Percentiles rank a stretch among this genome's conserved stretches.
These are phyloP conservation scores for Talaromyces sp. DNA, from an alignment of 2,329 filamentous ascomycete species.

Conservation along the genomic window DNA sequence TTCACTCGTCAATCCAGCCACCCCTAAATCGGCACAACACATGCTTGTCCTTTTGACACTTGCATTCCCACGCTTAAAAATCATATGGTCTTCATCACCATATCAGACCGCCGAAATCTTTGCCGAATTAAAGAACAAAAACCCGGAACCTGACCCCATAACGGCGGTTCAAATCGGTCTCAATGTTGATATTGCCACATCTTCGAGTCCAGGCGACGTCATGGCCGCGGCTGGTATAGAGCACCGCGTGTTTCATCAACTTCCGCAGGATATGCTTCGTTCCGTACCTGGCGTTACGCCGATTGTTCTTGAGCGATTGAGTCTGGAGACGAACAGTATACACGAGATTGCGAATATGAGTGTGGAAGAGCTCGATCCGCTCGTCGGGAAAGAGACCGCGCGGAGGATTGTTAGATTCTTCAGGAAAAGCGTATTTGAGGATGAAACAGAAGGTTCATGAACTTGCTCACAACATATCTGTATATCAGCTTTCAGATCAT, in stretches of 20 bases:
- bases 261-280: conserved; percentile 86
- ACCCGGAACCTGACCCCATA: conserved; percentile 85
- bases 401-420: conserved; percentile 80
- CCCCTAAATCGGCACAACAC: conserved; percentile 75
- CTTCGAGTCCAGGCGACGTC: conserved; percentile 45
- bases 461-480: not conserved
- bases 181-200: conserved; percentile 49
- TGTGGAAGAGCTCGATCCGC: conserved; percentile 64
- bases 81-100: conserved; percentile 90
- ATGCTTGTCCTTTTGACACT: conserved; percentile 90
- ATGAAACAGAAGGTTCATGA: conserved; percentile 19
- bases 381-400: conserved; percentile 75
- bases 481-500: not conserved
- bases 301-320: conserved; percentile 70
- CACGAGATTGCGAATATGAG: conserved; percentile 81
- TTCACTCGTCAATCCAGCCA: conserved; percentile 59
- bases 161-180: conserved; percentile 80
- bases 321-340: conserved; percentile 71
- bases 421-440: conserved; percentile 59
- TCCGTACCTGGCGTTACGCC: conserved; percentile 79
- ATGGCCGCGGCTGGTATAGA: conserved; percentile 53
- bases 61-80: conserved; percentile 81
- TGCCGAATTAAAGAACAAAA: conserved; percentile 83
- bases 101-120: conserved; percentile 99
- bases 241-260: conserved; percentile 71